Conservation (phyloP, 495 filamentous ascomycete genomes). For the Bathelium albidoporum region DNA sequence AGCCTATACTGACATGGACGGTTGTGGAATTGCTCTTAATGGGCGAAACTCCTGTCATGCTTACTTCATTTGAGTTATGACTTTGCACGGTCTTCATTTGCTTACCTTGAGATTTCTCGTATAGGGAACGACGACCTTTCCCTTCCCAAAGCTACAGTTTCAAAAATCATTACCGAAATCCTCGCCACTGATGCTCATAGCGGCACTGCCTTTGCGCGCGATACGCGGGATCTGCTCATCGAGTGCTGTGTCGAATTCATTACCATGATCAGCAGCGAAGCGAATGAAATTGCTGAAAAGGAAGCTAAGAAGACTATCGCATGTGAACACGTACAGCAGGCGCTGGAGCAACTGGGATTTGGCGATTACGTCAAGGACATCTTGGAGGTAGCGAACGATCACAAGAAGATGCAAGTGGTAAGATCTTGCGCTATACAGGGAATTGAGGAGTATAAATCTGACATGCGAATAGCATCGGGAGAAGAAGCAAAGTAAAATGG, state of each 20-base stretch:
- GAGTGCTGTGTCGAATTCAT: constrained; percentile 99
- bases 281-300: constrained; percentile 96
- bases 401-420: constrained; percentile 88
- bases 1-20: no score
- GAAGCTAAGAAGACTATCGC: constrained; percentile 98
- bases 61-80: no score
- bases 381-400: constrained; percentile 75
- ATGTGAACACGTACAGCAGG: constrained; percentile 90
- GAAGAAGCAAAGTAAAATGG: constrained; percentile 94
- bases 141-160: constrained; percentile 92
- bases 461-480: constrained; percentile 60
- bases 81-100: no score
- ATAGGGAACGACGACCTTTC: constrained; percentile 84
- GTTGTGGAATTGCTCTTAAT: no score
- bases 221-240: constrained; percentile 88
- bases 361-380: constrained; percentile 80
- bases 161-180: constrained; percentile 95
- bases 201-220: constrained; percentile 74
- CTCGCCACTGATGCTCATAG: constrained; percentile 50
- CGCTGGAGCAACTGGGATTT: constrained; percentile 82
- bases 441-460: constrained; percentile 6
- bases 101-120: neutral
- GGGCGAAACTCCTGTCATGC: no score
- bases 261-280: constrained; percentile 90
- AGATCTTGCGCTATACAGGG: constrained; percentile 18